These are phyloP conservation scores for Herpetomonas muscarum DNA, from an alignment of 208 protist species.

Conservation along the genomic window DNA sequence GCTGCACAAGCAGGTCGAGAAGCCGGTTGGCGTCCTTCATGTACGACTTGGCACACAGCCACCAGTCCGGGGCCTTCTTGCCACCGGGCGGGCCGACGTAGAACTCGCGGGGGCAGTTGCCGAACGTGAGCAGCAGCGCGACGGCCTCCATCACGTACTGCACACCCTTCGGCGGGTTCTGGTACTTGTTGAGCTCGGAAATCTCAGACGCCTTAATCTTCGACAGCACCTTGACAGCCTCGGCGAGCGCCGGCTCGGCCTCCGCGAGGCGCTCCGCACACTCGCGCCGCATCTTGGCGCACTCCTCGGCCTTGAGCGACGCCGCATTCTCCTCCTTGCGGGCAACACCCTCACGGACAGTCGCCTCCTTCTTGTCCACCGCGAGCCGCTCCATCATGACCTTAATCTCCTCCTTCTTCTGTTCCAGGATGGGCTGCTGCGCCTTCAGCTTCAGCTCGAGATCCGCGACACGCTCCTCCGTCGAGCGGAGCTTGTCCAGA, in stretches of 20 bases:
- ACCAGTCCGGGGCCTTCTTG: conserved; percentile 96
- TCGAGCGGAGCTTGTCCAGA: conserved; percentile 92
- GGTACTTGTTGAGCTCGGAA: conserved; percentile 96
- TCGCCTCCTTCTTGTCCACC: conserved; percentile 89
- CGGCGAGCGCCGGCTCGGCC: conserved; percentile 95
- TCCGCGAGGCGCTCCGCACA: conserved; percentile 91
- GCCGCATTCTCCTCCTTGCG: conserved; percentile 91
- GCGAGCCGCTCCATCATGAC: conserved; percentile 91
- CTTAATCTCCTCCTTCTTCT: conserved; percentile 91
- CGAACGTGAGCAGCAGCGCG: conserved; percentile 93
- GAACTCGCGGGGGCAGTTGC: conserved; percentile 93
- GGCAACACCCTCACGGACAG: conserved; percentile 80
- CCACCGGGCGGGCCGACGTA: conserved; percentile 89
- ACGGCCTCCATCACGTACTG: conserved; percentile 98
- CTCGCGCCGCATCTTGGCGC: conserved; percentile 91
- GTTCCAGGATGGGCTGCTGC: conserved; percentile 94
- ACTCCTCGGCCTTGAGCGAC: conserved; percentile 92
- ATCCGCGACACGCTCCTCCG: conserved; percentile 91
- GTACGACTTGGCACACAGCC: conserved; percentile 91
- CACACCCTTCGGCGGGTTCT: conserved; percentile 95
- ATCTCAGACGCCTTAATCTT: conserved; percentile 96
- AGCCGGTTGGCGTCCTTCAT: conserved; percentile 91
- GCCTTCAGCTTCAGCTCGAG: conserved; percentile 93
- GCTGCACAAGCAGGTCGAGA: conserved; percentile 89
- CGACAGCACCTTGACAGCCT: conserved; percentile 91